Conservation (phyloP, 164 flowering plant species). For the Stephania yunnanensis region DNA sequence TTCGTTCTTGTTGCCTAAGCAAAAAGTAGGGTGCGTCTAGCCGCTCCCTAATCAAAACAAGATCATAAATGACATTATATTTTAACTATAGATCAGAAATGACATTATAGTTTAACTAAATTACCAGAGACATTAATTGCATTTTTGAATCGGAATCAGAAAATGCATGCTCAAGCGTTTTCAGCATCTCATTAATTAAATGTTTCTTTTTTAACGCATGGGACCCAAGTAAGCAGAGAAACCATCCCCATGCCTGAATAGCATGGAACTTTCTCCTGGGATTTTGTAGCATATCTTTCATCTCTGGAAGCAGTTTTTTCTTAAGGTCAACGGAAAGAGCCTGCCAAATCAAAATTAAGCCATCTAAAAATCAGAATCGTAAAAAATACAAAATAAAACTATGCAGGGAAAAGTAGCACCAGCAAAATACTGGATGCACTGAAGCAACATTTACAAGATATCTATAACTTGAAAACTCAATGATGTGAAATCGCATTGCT, state of each 20-base stretch:
- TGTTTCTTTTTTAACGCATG: conserved; percentile 40
- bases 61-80: too few relatives aligned
- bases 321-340: conserved; percentile 47
- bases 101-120: background rate
- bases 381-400: background rate
- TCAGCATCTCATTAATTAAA: conserved; percentile 69
- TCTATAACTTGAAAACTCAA: background rate
- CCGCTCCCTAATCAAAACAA: too few relatives aligned
- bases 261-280: conserved; percentile 46
- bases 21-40: too few relatives aligned
- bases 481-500: background rate
- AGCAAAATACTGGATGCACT: background rate
- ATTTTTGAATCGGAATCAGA: conserved; percentile 57
- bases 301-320: conserved; percentile 39
- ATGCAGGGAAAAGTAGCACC: background rate
- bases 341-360: conserved; percentile 27
- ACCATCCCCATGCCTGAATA: conserved; percentile 83
- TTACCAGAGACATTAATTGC: conserved; percentile 67
- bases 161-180: conserved; percentile 59
- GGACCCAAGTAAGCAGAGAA: conserved; percentile 57
- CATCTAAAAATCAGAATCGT: background rate
- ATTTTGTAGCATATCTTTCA: conserved; percentile 44
- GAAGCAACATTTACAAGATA: background rate
- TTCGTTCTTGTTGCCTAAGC: too few relatives aligned
- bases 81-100: background rate